Evolutionary conservation across 2,329 filamentous ascomycete genomes (phyloP).

Genomic region (Colletotrichum falcatum): DNA sequence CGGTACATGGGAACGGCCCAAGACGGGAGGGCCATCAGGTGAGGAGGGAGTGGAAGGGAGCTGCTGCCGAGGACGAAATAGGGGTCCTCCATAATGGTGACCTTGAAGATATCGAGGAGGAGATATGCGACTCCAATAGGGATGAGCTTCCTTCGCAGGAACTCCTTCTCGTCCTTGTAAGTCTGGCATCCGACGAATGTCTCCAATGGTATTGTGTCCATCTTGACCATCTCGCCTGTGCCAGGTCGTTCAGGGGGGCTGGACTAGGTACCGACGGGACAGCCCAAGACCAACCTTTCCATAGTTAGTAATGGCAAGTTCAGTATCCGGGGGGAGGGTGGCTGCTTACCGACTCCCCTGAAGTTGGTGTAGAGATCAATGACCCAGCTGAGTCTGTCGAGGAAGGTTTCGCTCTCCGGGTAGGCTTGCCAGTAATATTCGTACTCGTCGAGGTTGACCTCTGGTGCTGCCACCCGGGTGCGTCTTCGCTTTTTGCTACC

Average conservation of each 20-base stretch:
- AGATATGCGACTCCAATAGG: slow-evolving; percentile 71
- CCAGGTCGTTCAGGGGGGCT: slow-evolving; percentile 56
- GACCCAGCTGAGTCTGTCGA: slow-evolving; percentile 66
- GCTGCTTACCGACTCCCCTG: slow-evolving; percentile 63
- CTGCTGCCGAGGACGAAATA: slow-evolving; percentile 75
- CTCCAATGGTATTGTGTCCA: slow-evolving; percentile 55
- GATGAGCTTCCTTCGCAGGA: slow-evolving; percentile 59
- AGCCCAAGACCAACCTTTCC: slow-evolving; percentile 68
- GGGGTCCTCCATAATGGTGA: slow-evolving; percentile 78
- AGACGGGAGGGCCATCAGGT: slow-evolving; percentile 57
- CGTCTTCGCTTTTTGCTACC: slow-evolving; percentile 29
- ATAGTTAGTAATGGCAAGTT: slow-evolving; percentile 7
- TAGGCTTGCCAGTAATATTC: slow-evolving; percentile 73
- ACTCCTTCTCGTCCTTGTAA: slow-evolving; percentile 54
- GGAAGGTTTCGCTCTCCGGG: slow-evolving; percentile 61
- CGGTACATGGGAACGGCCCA: slow-evolving; percentile 66
- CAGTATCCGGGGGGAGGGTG: neutral
- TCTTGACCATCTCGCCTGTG: slow-evolving; percentile 53
- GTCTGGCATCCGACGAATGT: slow-evolving; percentile 61
- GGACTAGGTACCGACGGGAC: slow-evolving; percentile 61
- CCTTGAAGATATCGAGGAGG: slow-evolving; percentile 76
- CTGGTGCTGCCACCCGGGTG: slow-evolving; percentile 22
- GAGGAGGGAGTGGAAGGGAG: slow-evolving; percentile 54
- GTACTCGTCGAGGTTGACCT: slow-evolving; percentile 45
- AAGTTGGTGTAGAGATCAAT: slow-evolving; percentile 67